Base-by-base conservation (phyloP, 2,329 filamentous ascomycete genomes). In the Trichophyton verrucosum region DNA sequence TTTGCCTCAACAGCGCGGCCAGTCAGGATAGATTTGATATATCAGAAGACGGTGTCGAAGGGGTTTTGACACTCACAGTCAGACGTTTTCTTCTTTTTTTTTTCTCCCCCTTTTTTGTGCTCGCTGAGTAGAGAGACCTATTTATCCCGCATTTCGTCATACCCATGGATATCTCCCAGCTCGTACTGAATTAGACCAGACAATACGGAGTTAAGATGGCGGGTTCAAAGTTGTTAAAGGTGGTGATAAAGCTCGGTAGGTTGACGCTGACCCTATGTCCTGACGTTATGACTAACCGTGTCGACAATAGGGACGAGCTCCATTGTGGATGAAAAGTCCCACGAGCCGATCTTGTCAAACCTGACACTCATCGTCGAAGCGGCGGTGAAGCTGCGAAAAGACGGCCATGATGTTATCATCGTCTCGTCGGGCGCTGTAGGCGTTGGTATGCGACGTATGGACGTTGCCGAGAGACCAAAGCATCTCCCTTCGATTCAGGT, bases 391-490 rank as follows among this genome's bases (percentile, higher is more conserved):
- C 80, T 99, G 49, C 86, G 86, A 66, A 87, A 91, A 74, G 88
- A 95, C 84, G 94, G 94, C 57, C 91, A 99, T 74, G 85, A 86
- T 68, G 94, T 99, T 58, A 86, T 99, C 73, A 88, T 99, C 66
- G 95, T 97, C 65, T 99, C 94, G 1, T 99, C 94, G 0, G 94
- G 94, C 63, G 94, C 94, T 73, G 95, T 99, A 74, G 94, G 92
- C 62, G 91, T 99, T 63, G 94, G 91, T 5, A 80, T 99, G 63
- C 84, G 89, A 61, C 85, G 91, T 63, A 96, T 97, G 89, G 85
- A 96, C 71, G 80, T 95, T 63, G 85, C 89, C 30, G 87, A 88
- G 69, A 83, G 90, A 66, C 94, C 94, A 22, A 96, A 96, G 74
- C 87, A 95, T 73, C 81, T 99, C 42, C 88, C 92, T 57, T 85